phyloP scores from a whole-genome alignment of 2,329 filamentous ascomycete species.

The Alternaria ventricosa region DNA sequence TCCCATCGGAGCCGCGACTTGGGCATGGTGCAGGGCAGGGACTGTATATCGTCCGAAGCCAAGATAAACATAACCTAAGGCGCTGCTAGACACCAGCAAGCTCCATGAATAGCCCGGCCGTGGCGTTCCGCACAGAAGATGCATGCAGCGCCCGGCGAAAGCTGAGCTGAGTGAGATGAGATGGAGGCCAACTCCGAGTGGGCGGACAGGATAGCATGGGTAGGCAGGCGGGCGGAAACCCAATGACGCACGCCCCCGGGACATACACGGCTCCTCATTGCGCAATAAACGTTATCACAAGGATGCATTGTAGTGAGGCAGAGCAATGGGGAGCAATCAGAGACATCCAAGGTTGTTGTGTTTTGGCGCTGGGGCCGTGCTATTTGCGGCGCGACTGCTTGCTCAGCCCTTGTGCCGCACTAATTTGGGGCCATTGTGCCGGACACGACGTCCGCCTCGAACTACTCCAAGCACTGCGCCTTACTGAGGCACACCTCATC shows the following conservation, averaged over 20 bases:
- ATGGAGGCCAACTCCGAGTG: constrained; percentile 1
- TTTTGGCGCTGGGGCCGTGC: constrained; percentile 6
- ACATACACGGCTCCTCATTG: not conserved
- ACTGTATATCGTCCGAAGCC: constrained; percentile 21
- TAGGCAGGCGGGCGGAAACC: not conserved
- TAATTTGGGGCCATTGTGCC: constrained; percentile 1
- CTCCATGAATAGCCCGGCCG: constrained; percentile 16
- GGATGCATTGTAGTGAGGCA: not conserved
- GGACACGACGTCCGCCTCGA: not conserved
- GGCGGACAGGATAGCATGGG: not conserved
- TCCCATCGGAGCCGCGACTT: constrained; percentile 13
- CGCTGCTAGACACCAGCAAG: constrained; percentile 10
- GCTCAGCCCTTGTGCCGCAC: constrained; percentile 5
- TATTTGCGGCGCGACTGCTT: constrained; percentile 8
- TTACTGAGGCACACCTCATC: not conserved
- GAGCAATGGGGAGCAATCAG: not conserved
- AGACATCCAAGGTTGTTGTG: constrained; percentile 1
- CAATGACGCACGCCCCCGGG: not conserved
- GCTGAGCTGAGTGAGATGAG: constrained; percentile 16
- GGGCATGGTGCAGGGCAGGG: constrained; percentile 25
- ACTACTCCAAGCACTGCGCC: constrained; percentile 1
- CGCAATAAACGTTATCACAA: not conserved
- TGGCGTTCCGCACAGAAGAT: constrained; percentile 16
- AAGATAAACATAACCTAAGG: constrained; percentile 30
- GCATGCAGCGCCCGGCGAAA: constrained; percentile 7